Conservation (phyloP, 345 rosid species). For the Lumnitzera racemosa region DNA sequence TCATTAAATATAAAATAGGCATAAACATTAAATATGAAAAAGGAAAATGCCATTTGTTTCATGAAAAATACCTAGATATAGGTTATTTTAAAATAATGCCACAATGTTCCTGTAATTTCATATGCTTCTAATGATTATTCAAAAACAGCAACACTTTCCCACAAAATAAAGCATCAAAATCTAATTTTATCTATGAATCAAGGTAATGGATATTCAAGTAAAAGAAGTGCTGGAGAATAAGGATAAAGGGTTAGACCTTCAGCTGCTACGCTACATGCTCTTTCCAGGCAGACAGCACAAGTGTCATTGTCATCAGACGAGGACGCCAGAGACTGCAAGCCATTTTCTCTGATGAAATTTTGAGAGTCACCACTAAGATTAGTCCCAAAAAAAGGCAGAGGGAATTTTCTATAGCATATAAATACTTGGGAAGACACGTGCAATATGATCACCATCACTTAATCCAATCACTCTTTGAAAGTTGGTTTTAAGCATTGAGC, state of each 20-base stretch:
- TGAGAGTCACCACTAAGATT: neutral
- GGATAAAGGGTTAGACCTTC: conserved; percentile 52
- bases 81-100: no score
- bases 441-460: no score
- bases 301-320: conserved; percentile 68
- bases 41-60: no score
- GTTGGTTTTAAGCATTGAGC: no score
- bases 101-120: no score
- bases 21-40: no score
- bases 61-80: no score
- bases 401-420: conserved; percentile 1
- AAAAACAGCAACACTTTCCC: neutral
- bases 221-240: neutral
- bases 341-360: conserved; percentile 53
- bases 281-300: conserved; percentile 95
- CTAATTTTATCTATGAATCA: neutral
- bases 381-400: neutral
- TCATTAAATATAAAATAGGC: no score
- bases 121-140: neutral
- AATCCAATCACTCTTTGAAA: no score
- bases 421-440: neutral
- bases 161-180: neutral
- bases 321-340: conserved; percentile 54
- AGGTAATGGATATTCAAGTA: neutral
- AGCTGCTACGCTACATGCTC: conserved; percentile 81